A percentile compares a stretch with the other conserved stretches of the same genome.
Evolutionary conservation across 2,329 filamentous ascomycete genomes (phyloP).

Genomic region (Phaeosphaeria sp.): DNA sequence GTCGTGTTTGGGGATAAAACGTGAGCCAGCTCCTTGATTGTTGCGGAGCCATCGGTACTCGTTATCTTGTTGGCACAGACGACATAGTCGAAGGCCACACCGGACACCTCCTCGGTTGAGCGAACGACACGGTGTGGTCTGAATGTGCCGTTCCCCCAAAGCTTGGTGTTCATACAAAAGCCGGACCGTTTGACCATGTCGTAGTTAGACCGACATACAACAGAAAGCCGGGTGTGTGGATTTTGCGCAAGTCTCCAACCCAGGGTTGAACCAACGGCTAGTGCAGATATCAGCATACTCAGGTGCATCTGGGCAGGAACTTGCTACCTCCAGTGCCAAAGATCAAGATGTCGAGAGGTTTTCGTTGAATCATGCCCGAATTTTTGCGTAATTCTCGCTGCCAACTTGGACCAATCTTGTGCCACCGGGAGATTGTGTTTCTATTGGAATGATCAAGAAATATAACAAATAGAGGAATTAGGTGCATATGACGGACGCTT

Average conservation of each 20-base stretch:
- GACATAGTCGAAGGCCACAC: constrained; percentile 8
- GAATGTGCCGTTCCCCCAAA: constrained; percentile 8
- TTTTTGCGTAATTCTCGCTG: background rate
- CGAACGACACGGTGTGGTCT: constrained; percentile 6
- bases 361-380: background rate
- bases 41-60: background rate
- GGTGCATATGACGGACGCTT: too few species aligned
- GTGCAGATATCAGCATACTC: too few species aligned
- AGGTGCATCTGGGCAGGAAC: too few species aligned
- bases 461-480: too few species aligned
- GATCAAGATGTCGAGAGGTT: constrained; percentile 2
- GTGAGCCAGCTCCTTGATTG: constrained; percentile 1
- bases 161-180: constrained; percentile 5
- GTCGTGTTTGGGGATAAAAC: constrained; percentile 3
- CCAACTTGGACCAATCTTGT: too few species aligned
- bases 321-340: constrained; percentile 6
- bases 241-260: constrained; percentile 12
- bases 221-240: constrained; percentile 3
- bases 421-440: too few species aligned
- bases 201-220: constrained; percentile 13
- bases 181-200: constrained; percentile 5
- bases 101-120: constrained; percentile 6
- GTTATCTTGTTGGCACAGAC: constrained; percentile 10
- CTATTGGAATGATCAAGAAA: too few species aligned
- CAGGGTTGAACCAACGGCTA: constrained; percentile 10